Percentiles rank a stretch among this genome's conserved stretches.
Conservation (phyloP, 345 rosid species). For the Bruguiera gymnorhiza region DNA sequence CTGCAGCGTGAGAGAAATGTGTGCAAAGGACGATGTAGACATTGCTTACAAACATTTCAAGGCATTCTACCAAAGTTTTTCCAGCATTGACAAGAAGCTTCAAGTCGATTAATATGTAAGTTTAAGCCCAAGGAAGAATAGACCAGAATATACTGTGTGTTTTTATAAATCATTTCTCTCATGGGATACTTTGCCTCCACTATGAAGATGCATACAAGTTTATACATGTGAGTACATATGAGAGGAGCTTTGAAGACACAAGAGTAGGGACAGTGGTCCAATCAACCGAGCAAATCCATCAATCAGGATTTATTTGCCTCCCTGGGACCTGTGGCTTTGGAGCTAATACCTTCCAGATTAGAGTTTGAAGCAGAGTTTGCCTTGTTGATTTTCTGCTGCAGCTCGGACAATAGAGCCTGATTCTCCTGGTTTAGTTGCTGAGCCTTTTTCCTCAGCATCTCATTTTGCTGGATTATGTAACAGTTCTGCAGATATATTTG, state of each 20-base stretch:
- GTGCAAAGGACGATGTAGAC: slow-evolving; percentile 81
- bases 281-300: not conserved
- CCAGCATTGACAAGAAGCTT: slow-evolving; percentile 66
- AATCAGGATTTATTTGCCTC: slow-evolving; percentile 20
- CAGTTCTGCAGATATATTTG: slow-evolving; percentile 45
- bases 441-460: slow-evolving; percentile 46
- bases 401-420: slow-evolving; percentile 35
- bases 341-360: slow-evolving; percentile 14
- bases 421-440: slow-evolving; percentile 49
- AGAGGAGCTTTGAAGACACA: not conserved
- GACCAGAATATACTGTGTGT: not conserved
- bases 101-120: slow-evolving; percentile 38
- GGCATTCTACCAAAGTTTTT: slow-evolving; percentile 71
- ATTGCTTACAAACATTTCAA: slow-evolving; percentile 87
- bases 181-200: not conserved
- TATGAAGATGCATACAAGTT: not conserved
- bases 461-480: slow-evolving; percentile 42
- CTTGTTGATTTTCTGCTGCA: slow-evolving; percentile 34
- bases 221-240: not conserved
- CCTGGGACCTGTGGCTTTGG: slow-evolving; percentile 6
- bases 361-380: slow-evolving; percentile 10
- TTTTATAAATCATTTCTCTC: slow-evolving; percentile 4
- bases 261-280: not conserved
- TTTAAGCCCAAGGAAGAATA: not conserved
- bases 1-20: slow-evolving; percentile 78